Evolutionary conservation across 306 rosid species (phyloP).

Genomic region (Lathyrus oleraceus): DNA sequence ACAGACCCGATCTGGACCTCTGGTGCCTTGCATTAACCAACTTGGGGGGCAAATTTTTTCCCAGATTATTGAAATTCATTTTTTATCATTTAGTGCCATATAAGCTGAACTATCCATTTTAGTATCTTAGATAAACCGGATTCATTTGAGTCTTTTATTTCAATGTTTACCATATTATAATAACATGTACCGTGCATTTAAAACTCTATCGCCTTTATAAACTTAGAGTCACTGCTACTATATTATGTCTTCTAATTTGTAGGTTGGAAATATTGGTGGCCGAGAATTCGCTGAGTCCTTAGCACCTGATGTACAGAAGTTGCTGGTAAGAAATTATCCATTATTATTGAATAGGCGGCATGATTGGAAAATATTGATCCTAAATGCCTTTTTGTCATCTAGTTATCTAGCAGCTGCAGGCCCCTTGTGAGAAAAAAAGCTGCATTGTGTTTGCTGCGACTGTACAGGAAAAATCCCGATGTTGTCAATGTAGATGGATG

Average conservation of each 20-base stretch:
- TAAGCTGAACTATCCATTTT: conserved; percentile 18
- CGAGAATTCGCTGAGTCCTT: conserved; percentile 98
- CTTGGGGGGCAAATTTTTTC: not conserved
- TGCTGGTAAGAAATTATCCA: conserved; percentile 67
- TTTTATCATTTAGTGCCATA: not conserved
- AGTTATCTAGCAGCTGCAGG: conserved; percentile 99
- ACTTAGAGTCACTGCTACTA: conserved; percentile 27
- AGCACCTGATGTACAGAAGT: conserved; percentile 96
- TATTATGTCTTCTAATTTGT: conserved; percentile 36
- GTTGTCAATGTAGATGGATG: conserved; percentile 99
- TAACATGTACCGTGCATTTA: conserved; percentile 15
- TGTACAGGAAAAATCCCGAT: conserved; percentile 98
- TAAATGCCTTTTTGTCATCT: conserved; percentile 41
- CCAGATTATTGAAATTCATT: not conserved
- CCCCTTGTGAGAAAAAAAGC: conserved; percentile 98
- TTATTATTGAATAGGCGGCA: not conserved
- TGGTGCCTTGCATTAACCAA: conserved; percentile 22
- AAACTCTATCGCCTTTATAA: conserved; percentile 6
- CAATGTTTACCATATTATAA: conserved; percentile 8
- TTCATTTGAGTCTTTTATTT: conserved; percentile 12
- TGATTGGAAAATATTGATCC: conserved; percentile 37
- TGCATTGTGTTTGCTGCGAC: conserved; percentile 90
- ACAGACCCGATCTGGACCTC: not conserved
- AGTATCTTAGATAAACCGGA: not conserved
- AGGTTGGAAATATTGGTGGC: conserved; percentile 99